Evolutionary conservation across 2,329 filamentous ascomycete species (phyloP).

Genomic region (Ceratocystiopsis sp.): DNA sequence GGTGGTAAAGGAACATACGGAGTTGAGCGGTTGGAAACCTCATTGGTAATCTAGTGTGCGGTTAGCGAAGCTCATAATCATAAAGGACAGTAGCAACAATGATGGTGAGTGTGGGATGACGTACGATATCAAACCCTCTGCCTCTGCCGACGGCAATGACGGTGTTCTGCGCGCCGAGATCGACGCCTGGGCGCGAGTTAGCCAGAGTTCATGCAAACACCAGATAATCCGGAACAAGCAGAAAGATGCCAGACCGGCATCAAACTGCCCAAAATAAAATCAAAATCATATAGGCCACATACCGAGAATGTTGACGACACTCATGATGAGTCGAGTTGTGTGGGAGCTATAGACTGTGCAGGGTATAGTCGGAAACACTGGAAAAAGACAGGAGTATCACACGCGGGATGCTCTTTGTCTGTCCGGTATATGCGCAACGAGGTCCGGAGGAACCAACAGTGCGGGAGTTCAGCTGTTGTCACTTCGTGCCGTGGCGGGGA

Average conservation of each 20-base stretch:
- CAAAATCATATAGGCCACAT: neutral
- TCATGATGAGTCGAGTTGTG: conserved; percentile 7
- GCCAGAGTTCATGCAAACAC: neutral
- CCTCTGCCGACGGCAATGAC: conserved; percentile 96
- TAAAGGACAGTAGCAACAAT: neutral
- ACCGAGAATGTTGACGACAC: conserved; percentile 5
- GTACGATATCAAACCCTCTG: conserved; percentile 94
- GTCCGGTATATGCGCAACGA: no score
- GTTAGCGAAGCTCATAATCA: conserved; percentile 5
- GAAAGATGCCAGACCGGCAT: no score
- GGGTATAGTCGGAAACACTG: no score
- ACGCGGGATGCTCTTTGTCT: no score
- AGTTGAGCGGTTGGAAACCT: conserved; percentile 95
- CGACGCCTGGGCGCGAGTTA: conserved; percentile 43
- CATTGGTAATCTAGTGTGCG: conserved; percentile 69
- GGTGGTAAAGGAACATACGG: conserved; percentile 50
- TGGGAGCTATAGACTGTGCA: no score
- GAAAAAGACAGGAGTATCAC: no score
- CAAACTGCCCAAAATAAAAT: neutral
- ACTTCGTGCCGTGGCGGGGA: no score
- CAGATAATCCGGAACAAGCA: no score
- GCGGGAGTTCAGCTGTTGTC: no score
- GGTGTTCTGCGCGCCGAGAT: conserved; percentile 93
- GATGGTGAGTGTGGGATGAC: conserved; percentile 23
- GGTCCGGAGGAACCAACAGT: no score